phyloP scores from a whole-genome alignment of 257 asterid genomes.

The Catharanthus roseus region DNA sequence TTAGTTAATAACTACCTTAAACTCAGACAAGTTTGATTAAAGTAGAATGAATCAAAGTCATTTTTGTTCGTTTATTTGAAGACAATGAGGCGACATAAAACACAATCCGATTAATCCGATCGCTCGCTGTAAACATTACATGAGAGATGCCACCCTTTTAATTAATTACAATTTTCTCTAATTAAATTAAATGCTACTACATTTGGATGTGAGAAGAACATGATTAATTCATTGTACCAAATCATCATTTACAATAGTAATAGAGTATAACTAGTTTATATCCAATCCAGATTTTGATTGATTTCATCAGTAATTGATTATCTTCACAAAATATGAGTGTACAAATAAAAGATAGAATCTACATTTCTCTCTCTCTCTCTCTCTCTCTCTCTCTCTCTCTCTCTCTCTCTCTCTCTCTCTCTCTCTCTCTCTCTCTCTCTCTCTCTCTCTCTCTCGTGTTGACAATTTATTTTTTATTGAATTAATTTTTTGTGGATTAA shows the following conservation, averaged over 20 bases:
- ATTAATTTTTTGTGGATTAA: too few relatives aligned
- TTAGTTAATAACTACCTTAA: slow-evolving; percentile 26
- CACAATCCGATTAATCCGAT: slow-evolving; percentile 16
- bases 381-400: too few relatives aligned
- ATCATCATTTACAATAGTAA: neutral
- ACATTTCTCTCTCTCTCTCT: too few relatives aligned
- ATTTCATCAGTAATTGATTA: too few relatives aligned
- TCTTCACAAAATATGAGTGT: too few relatives aligned
- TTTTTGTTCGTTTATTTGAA: slow-evolving; percentile 16
- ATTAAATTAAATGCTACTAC: neutral
- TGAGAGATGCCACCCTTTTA: slow-evolving; percentile 1
- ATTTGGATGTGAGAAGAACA: neutral
- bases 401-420: too few relatives aligned
- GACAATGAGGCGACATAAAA: slow-evolving; percentile 26
- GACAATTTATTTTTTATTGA: too few relatives aligned
- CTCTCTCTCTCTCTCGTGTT: too few relatives aligned
- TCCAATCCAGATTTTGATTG: too few relatives aligned
- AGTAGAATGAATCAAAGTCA: slow-evolving; percentile 9
- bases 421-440: too few relatives aligned
- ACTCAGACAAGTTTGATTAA: slow-evolving; percentile 10
- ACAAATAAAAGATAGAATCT: too few relatives aligned
- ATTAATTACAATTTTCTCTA: neutral
- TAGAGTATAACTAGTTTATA: too few relatives aligned
- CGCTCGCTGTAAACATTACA: slow-evolving; percentile 7
- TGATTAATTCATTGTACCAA: neutral